A percentile compares a stretch with the other conserved stretches of the same genome.
Evolutionary conservation across 306 rosid species (phyloP).

Genomic region (Macrotyloma uniflorum): DNA sequence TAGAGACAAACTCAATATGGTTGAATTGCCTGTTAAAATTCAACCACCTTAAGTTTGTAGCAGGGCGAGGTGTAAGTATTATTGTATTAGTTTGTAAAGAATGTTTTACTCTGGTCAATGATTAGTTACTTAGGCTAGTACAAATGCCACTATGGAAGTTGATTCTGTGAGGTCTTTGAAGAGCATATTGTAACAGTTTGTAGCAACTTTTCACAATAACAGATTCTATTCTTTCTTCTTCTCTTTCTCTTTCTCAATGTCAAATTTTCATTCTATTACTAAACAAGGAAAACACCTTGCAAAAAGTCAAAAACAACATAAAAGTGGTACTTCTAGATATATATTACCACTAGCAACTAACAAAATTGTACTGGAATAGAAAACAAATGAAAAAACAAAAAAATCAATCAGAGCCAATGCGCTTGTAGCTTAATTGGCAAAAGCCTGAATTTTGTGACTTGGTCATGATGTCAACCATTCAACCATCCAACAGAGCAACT

Average conservation of each 20-base stretch:
- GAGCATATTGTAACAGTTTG: not conserved
- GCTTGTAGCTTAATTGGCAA: slow-evolving; percentile 11
- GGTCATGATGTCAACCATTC: not conserved
- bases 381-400: not conserved
- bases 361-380: not conserved
- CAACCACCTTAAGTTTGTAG: too few species aligned
- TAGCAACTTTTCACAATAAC: not conserved
- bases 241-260: not conserved
- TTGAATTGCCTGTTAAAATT: too few species aligned
- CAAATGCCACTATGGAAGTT: not conserved
- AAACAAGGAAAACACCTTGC: not conserved
- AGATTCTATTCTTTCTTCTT: not conserved
- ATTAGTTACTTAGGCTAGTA: not conserved
- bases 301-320: not conserved
- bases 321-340: not conserved
- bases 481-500: not conserved
- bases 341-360: not conserved
- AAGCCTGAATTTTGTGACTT: not conserved
- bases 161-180: not conserved
- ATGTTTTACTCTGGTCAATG: not conserved
- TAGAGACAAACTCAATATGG: too few species aligned
- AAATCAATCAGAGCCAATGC: not conserved
- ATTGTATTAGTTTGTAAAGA: too few species aligned
- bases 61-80: too few species aligned
- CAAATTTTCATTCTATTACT: too few species aligned